phyloP scores from a whole-genome alignment of 208 protist species.

The Herpetomonas tarakana region DNA sequence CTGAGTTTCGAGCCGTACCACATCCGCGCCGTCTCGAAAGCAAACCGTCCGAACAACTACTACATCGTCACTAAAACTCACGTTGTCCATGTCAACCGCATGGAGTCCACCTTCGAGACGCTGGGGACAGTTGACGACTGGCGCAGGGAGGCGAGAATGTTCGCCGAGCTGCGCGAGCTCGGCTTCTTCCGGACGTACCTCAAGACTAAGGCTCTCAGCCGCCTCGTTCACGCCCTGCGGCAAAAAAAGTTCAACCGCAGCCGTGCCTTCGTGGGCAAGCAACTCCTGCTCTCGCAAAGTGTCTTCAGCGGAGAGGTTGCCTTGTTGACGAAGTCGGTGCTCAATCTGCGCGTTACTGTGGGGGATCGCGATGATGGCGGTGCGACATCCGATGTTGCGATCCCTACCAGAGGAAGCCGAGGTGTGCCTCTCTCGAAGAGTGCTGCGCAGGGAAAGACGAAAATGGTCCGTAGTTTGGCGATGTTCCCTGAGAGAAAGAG shows the following conservation, averaged over 20 bases:
- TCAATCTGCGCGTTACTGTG: slow-evolving; percentile 17
- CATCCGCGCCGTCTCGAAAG: slow-evolving; percentile 66
- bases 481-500: slow-evolving; percentile 15
- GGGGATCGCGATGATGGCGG: no score
- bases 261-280: slow-evolving; percentile 35
- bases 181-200: slow-evolving; percentile 68
- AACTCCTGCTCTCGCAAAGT: slow-evolving; percentile 37
- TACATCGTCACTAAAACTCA: slow-evolving; percentile 69
- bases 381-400: no score
- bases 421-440: no score
- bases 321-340: slow-evolving; percentile 17
- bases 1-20: slow-evolving; percentile 83
- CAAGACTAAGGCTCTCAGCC: slow-evolving; percentile 33
- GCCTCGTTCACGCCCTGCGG: slow-evolving; percentile 29
- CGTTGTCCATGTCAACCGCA: slow-evolving; percentile 66
- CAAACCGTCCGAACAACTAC: slow-evolving; percentile 68
- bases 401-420: no score
- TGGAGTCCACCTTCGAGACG: slow-evolving; percentile 38
- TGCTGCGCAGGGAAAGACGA: not conserved
- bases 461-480: slow-evolving; percentile 6
- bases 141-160: slow-evolving; percentile 50
- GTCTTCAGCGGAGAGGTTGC: slow-evolving; percentile 26
- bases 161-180: slow-evolving; percentile 40
- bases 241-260: slow-evolving; percentile 19
- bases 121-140: slow-evolving; percentile 46